These are phyloP conservation scores for Aspergillus thermomutatus DNA, from an alignment of 2,329 filamentous ascomycete genomes.

Conservation along the genomic window DNA sequence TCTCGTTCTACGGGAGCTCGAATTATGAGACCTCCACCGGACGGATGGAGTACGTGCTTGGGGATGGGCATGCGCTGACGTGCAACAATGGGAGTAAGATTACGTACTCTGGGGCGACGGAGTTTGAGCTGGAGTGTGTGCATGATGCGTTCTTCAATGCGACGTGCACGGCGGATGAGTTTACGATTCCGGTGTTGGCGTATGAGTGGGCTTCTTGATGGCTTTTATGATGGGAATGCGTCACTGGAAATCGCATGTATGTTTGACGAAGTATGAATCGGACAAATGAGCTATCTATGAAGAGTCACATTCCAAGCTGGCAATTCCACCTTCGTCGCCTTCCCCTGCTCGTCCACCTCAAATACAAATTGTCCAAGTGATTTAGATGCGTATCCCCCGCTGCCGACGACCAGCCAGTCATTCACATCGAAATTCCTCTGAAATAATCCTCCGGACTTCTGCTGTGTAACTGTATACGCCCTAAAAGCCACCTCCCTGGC, in stretches of 20 bases:
- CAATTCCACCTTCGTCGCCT: background rate
- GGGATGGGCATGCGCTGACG: constrained; percentile 22
- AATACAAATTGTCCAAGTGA: background rate
- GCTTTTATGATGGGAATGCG: too few species aligned
- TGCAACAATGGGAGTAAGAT: constrained; percentile 27
- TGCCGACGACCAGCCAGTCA: constrained; percentile 10
- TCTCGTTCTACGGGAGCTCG: constrained; percentile 26
- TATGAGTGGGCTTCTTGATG: constrained; percentile 22
- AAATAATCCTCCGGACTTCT: constrained; percentile 7
- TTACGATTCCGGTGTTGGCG: constrained; percentile 23
- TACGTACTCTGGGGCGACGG: constrained; percentile 23
- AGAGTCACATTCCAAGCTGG: background rate
- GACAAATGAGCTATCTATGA: background rate
- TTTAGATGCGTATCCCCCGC: background rate
- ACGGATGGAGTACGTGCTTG: constrained; percentile 24
- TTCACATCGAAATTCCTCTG: constrained; percentile 16
- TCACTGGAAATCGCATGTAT: background rate
- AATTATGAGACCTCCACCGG: constrained; percentile 16
- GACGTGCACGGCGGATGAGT: constrained; percentile 24
- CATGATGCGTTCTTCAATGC: constrained; percentile 28
- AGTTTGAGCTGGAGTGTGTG: constrained; percentile 21
- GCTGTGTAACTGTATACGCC: constrained; percentile 9
- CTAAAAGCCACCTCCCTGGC: constrained; percentile 19
- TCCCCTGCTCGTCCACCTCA: background rate
- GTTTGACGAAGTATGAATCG: background rate